phyloP scores from a whole-genome alignment of 2,329 filamentous ascomycete genomes.

The Purpureocillium lavendulum region DNA sequence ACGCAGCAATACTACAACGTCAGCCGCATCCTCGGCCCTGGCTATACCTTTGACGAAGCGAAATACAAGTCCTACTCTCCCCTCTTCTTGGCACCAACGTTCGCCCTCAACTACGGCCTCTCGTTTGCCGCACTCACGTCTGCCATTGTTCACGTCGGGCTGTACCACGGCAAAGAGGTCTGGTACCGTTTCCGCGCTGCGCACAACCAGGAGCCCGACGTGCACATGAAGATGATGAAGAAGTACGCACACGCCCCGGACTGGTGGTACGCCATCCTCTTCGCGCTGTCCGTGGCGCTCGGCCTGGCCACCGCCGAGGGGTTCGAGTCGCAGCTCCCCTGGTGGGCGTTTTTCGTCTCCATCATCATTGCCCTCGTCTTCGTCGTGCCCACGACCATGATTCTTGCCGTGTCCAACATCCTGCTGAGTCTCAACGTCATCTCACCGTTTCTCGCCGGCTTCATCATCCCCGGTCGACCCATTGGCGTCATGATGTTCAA shows the following conservation, averaged over 20 bases:
- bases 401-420: constrained; percentile 27
- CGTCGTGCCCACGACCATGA: constrained; percentile 15
- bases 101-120: constrained; percentile 26
- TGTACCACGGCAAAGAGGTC: constrained; percentile 33
- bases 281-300: constrained; percentile 21
- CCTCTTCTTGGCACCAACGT: constrained; percentile 41
- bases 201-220: constrained; percentile 29
- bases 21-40: constrained; percentile 36
- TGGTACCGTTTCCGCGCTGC: constrained; percentile 35
- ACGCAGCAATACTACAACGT: constrained; percentile 42
- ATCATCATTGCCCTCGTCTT: constrained; percentile 15
- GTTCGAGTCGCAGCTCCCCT: constrained; percentile 17
- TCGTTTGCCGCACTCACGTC: constrained; percentile 42
- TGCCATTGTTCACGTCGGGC: constrained; percentile 24
- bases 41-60: constrained; percentile 36
- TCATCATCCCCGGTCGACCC: constrained; percentile 14
- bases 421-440: constrained; percentile 30
- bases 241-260: constrained; percentile 26
- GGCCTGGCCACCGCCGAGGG: constrained; percentile 18
- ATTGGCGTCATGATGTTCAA: constrained; percentile 18
- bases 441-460: constrained; percentile 24
- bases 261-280: constrained; percentile 29
- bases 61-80: constrained; percentile 45
- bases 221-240: constrained; percentile 26
- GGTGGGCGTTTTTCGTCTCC: constrained; percentile 20